Evolutionary conservation across 1,284 basidiomycete species (phyloP), one percentile per base, ranked within the genome.

Genomic region (Irpex sp.): DNA sequence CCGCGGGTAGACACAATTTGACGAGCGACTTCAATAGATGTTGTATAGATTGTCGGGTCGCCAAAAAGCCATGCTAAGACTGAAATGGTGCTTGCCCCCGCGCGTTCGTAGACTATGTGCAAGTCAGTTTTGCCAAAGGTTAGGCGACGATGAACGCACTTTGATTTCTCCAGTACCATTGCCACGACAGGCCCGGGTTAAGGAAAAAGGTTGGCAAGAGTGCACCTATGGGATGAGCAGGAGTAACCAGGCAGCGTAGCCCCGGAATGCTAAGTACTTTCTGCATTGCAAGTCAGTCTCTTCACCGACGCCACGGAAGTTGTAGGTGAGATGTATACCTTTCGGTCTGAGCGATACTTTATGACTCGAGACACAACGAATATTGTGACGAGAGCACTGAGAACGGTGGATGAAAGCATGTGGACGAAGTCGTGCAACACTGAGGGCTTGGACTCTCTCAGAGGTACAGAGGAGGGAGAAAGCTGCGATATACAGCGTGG

Each of bases 111-210:
- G 13, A 60, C 62, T 63, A n/a, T 13, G 39, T 43, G 9, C 4
- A 5, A n/a, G 39, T 43, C 39, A 43, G n/a, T n/a, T 43, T 43
- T 43, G n/a, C 39, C 39, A n/a, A 13, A n/a, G 9, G 3, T 43
- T 43, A 43, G n/a, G 9, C 39, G 39, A 13, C n/a, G 39, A 11
- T 43, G n/a, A 35, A 46, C 51, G 47, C 59, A 63, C 62, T 46
- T 49, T n/a, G n/a, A 15, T 59, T 56, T 15, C 58, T 19, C 62
- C 62, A 60, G 7, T 39, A 26, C 62, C 62, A 63, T 31, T 37
- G 21, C 62, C 62, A 63, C 7, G 36, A 55, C 4, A 60, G 39
- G 5, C 62, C 62, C 8, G 62, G 61, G 31, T 63, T 60, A 53
- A 57, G 26, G 11, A 26, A 17, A 9, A 33, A 60, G 5, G 62